These are phyloP conservation scores for Elymus sibiricus DNA, from an alignment of 176 grass and related monocot species.

Conservation along the genomic window DNA sequence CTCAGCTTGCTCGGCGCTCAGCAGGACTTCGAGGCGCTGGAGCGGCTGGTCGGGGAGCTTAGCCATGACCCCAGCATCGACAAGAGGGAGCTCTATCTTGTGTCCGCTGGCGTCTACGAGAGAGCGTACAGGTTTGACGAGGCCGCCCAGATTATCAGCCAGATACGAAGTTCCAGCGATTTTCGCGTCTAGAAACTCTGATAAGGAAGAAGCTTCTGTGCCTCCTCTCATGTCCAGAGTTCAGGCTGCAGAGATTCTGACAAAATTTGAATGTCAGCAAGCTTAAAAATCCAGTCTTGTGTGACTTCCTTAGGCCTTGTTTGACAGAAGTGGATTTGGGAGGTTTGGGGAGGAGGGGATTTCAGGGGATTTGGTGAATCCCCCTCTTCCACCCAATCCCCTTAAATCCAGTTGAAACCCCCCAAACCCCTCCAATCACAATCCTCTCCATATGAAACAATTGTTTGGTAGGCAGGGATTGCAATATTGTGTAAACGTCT, in stretches of 20 bases:
- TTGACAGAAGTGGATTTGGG: too few species aligned
- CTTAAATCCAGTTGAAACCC: too few species aligned
- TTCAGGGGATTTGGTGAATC: too few species aligned
- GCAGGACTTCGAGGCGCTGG: conserved; percentile 67
- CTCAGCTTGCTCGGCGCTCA: conserved; percentile 75
- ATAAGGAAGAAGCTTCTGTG: conserved; percentile 39
- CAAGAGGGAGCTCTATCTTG: conserved; percentile 80
- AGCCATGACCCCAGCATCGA: conserved; percentile 67
- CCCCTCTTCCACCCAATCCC: too few species aligned
- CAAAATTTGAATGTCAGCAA: neutral
- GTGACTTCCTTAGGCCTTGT: too few species aligned
- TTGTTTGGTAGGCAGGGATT: too few species aligned
- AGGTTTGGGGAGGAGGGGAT: too few species aligned
- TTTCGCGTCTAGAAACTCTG: neutral
- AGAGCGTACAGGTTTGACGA: conserved; percentile 71
- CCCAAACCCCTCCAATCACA: too few species aligned
- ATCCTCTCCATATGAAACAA: too few species aligned
- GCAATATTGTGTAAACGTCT: too few species aligned
- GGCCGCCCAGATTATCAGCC: conserved; percentile 58
- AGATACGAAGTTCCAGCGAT: conserved; percentile 49
- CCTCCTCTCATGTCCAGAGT: neutral
- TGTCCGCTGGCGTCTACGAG: conserved; percentile 62
- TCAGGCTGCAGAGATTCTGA: neutral
- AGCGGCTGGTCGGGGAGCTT: conserved; percentile 52
- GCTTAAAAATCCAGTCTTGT: neutral